Evolutionary conservation across 805 yeast species (phyloP), one percentile per base, ranked within the genome.

Genomic region (Priceomyces medius): DNA sequence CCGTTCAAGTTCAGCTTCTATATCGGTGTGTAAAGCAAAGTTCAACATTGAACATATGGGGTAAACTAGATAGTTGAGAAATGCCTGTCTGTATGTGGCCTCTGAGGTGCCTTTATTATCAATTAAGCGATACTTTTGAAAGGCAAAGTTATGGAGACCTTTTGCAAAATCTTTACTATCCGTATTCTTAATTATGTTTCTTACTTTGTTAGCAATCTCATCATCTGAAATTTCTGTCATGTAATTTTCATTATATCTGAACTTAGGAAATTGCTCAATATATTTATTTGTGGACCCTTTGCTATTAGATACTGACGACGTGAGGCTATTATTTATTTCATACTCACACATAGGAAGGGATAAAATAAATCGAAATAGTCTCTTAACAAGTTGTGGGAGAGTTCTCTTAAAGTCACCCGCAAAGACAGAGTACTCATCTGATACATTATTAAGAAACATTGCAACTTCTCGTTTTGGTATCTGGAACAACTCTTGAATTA

Each of bases 151-250:
- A 12, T 13, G 8, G 8, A 29, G 33, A 13, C 8, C n/a, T 12
- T 9, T 7, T 8, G 12, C 33, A 7, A 13, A 29, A 29, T 8
- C 16, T 3, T 17, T 19, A 21, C n/a, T 20, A 7, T 34, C 37
- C n/a, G 17, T 20, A n/a, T n/a, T n/a, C n/a, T n/a, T n/a, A 2
- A 72, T 64, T 8, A 43, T 45, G 35, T 65, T 66, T n/a, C 31
- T 35, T 6, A 28, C 40, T 7, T 20, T 13, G 13, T 61, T 55
- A 39, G 69, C 55, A 7, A 83, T 70, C 23, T 64, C 65, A 10
- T 64, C 61, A 58, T 81, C 84, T 5, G 66, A 63, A 18, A 69
- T 79, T 55, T 85, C 86, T 51, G 24, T 34, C 29, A 34, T n/a
- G 14, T 34, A 34, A 16, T 34, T 20, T 7, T 4, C 28, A 4